Evolutionary conservation across 768 basidiomycete species (phyloP).

Genomic region (Chiua virens): DNA sequence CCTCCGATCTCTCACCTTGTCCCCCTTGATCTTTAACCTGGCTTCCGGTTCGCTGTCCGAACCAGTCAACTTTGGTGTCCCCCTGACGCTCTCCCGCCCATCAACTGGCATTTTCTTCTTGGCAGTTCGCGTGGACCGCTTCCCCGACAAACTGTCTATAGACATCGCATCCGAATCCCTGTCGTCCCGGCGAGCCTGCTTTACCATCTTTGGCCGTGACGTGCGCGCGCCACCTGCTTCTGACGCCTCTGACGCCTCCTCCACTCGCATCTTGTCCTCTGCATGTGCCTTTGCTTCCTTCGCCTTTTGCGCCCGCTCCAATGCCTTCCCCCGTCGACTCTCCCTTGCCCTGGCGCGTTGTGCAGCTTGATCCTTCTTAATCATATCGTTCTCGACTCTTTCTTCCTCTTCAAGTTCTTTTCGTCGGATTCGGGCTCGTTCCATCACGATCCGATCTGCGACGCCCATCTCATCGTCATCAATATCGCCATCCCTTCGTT

Average conservation of each 20-base stretch:
- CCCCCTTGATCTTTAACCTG: neutral
- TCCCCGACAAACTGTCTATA: constrained; percentile 21
- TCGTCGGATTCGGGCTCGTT: constrained; percentile 41
- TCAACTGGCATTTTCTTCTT: neutral
- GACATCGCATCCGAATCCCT: constrained; percentile 31
- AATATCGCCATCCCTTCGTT: constrained; percentile 35
- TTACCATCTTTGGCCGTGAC: constrained; percentile 1
- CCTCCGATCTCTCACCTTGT: neutral
- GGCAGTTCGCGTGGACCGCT: constrained; percentile 2
- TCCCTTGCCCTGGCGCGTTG: constrained; percentile 19
- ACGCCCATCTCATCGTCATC: constrained; percentile 32
- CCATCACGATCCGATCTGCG: constrained; percentile 44
- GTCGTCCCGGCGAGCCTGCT: constrained; percentile 2
- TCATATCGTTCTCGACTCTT: constrained; percentile 29
- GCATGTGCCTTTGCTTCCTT: constrained; percentile 3
- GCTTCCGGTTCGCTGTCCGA: constrained; percentile 2
- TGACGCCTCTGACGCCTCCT: constrained; percentile 2
- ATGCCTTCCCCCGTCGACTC: constrained; percentile 20
- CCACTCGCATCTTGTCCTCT: neutral
- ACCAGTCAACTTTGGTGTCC: neutral
- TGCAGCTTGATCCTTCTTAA: constrained; percentile 23
- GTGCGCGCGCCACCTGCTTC: constrained; percentile 3
- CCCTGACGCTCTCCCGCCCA: neutral
- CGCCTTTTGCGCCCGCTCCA: constrained; percentile 19
- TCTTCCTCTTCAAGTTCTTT: constrained; percentile 45